Evolutionary conservation across 2,329 filamentous ascomycete genomes (phyloP).

Genomic region (Talaromyces pinophilus): DNA sequence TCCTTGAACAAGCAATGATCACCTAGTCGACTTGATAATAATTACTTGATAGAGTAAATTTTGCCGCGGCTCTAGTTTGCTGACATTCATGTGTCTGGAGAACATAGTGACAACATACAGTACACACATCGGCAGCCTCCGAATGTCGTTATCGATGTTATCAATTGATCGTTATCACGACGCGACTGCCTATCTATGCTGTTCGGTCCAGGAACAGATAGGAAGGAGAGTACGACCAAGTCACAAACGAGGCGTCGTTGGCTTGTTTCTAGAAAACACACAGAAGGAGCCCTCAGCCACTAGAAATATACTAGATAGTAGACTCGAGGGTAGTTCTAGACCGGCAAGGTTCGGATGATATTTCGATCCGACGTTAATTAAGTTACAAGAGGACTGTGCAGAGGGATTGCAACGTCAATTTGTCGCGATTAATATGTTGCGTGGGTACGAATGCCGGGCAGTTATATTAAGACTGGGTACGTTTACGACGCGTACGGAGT

Average conservation of each 20-base stretch:
- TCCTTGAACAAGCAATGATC: slow-evolving; percentile 2
- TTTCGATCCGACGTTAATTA: not conserved
- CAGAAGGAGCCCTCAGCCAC: slow-evolving; percentile 4
- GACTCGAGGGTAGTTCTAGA: slow-evolving; percentile 2
- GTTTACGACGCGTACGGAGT: not conserved
- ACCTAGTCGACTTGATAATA: not conserved
- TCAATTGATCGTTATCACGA: not conserved
- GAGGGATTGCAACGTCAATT: not conserved
- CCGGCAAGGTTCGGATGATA: slow-evolving; percentile 5
- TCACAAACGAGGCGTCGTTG: slow-evolving; percentile 3
- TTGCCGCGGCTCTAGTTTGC: not conserved
- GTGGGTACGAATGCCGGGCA: not conserved
- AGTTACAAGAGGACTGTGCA: slow-evolving; percentile 2
- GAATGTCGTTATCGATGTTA: not conserved
- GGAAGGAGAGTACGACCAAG: not conserved
- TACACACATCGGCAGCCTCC: slow-evolving; percentile 5
- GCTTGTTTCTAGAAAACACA: slow-evolving; percentile 3
- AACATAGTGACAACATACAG: not conserved
- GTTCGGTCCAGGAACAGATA: not conserved
- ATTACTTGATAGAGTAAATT: not conserved
- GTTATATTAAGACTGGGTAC: not conserved
- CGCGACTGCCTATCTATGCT: not conserved
- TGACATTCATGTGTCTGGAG: not conserved
- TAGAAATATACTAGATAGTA: not conserved
- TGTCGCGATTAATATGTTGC: not conserved